Evolutionary conservation across 2,329 filamentous ascomycete species (phyloP), one percentile per base, ranked within the genome.

Genomic region (Elsinoe australis): DNA sequence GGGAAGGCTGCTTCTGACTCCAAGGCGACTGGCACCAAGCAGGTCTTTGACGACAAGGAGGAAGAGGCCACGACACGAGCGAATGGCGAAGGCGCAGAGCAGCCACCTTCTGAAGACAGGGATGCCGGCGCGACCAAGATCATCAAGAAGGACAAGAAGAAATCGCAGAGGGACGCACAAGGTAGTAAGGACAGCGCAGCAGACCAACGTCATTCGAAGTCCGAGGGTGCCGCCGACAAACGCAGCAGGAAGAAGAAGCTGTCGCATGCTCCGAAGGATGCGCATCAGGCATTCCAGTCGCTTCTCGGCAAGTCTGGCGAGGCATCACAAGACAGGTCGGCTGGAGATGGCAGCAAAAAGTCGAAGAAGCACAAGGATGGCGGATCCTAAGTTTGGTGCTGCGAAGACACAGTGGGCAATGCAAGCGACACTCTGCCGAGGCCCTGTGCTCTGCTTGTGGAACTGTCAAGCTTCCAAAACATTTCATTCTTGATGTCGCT

Each of bases 141-240:
- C 10, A 34, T 4, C 15, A 52, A 52, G 31, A 49, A 48, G 33
- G 47, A 53, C 18, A 49, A 51, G 47, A 54, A 53, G 45, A 52
- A 35, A n/a, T n/a, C n/a, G n/a, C n/a, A n/a, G n/a, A n/a, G n/a
- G n/a, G 52, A 55, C 35, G 26, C 50, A 24, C 44, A 53, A 44
- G 26, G 42, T 33, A 29, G 7, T 6, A 29, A 29, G 26, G 26
- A 29, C 26, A 12, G 6, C 12, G 26, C 6, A 6, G 26, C 6
- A 29, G 6, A 6, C 12, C 26, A 6, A 7, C 7, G 6, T 6
- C 26, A 29, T 29, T 12, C 26, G 6, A 12, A 29, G 26, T 29
- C 26, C 7, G 26, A 7, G 7, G 12, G 12, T 22, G 17, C 21
- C 14, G 19, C n/a, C 36, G 21, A 32, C 24, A 29, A 44, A 17